phyloP scores from a whole-genome alignment of 768 basidiomycete genomes.

The Naematelia encephala region DNA sequence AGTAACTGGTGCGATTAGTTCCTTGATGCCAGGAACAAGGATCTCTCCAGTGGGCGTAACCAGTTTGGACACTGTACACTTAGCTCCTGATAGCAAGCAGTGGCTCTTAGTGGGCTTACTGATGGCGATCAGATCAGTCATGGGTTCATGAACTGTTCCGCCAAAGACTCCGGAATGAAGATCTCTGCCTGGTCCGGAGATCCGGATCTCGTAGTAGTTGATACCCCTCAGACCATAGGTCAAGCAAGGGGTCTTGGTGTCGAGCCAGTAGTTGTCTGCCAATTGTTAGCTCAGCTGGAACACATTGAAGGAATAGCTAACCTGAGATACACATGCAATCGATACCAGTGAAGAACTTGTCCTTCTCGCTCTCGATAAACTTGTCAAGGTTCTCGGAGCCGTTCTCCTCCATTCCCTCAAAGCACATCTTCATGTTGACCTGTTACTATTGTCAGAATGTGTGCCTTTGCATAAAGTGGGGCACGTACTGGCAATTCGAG shows the following conservation, averaged over 20 bases:
- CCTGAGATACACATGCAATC: slow-evolving; percentile 82
- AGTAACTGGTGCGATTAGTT: slow-evolving; percentile 71
- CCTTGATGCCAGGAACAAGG: slow-evolving; percentile 81
- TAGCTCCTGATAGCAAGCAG: slow-evolving; percentile 5
- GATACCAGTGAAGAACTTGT: slow-evolving; percentile 77
- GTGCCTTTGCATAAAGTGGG: neutral
- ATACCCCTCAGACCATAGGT: slow-evolving; percentile 89
- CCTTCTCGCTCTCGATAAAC: slow-evolving; percentile 70
- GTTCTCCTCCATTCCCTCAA: slow-evolving; percentile 96
- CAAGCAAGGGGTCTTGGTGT: slow-evolving; percentile 52
- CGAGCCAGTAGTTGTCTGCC: slow-evolving; percentile 83
- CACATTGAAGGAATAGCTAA: slow-evolving; percentile 11
- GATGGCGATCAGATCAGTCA: slow-evolving; percentile 83
- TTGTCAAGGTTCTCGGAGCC: slow-evolving; percentile 89
- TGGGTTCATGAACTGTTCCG: slow-evolving; percentile 60
- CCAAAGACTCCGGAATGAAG: slow-evolving; percentile 72
- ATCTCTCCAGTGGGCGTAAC: slow-evolving; percentile 76
- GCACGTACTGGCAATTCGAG: slow-evolving; percentile 64
- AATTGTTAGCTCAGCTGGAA: slow-evolving; percentile 34
- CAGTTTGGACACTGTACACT: slow-evolving; percentile 64
- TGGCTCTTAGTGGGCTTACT: slow-evolving; percentile 40
- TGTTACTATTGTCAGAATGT: slow-evolving; percentile 9
- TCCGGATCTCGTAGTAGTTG: slow-evolving; percentile 74
- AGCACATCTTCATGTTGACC: slow-evolving; percentile 82
- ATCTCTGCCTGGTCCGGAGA: slow-evolving; percentile 80